Evolutionary conservation across 2,329 filamentous ascomycete species (phyloP), one percentile per base, ranked within the genome.

Genomic region (Pseudomassariella vexata): DNA sequence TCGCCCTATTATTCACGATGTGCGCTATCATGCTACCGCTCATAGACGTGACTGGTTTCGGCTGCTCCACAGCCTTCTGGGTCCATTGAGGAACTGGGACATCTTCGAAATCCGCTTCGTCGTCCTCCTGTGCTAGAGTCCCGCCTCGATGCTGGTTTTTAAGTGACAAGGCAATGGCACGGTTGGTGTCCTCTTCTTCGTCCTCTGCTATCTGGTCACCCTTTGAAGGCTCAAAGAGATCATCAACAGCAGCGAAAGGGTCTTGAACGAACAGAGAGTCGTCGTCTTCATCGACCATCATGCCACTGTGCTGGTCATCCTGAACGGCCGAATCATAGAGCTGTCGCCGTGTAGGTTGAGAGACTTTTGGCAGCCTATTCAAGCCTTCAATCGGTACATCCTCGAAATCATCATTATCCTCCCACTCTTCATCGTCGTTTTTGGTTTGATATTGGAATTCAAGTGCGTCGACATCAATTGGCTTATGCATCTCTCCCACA

Each of bases 311-410:
- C 12, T 42, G 41, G 12, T 18, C 23, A 10, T 34, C 28, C 14
- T 34, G 23, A 15, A 33, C 31, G 15, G 22, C 35, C 9, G 29
- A 36, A 9, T 42, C 35, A 19, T 58, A 50, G 4, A 56, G 34
- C 9, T 55, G 47, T 18, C 55, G 50, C 16, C 52, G 51, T 21
- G 45, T 45, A 31, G 53, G 43, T 16, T 44, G 27, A 24, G 45
- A 49, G n/a, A 60, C 52, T 44, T 81, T 90, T 0, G 88, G 87
- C 11, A 95, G 60, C 30, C 88, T 72, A 47, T 95, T 95, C 9
- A 95, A 52, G 0, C 89, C 89, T 54, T 92, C 85, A 28, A 95
- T 89, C 0, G 89, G 88, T 4, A 95, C 82, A 56, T 95, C 89
- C 53, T 95, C 89, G 47, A 95, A 95, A 8, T 86, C 85, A 5